These are phyloP conservation scores for Aethionema arabicum DNA, from an alignment of 345 rosid genomes.

Conservation along the genomic window DNA sequence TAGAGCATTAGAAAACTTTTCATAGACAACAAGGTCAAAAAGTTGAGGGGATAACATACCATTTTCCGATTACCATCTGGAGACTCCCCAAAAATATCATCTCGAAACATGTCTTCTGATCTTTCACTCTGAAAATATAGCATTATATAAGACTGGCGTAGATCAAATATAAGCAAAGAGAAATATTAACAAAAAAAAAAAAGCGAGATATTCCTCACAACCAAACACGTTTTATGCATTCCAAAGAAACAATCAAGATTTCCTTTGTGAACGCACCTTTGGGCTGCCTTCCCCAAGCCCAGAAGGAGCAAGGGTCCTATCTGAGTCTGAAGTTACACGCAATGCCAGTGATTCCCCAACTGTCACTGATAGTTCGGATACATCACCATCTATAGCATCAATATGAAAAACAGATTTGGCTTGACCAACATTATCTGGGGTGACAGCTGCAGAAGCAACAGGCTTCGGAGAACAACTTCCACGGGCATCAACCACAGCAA, in stretches of 20 bases:
- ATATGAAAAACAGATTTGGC: not conserved
- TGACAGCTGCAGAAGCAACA: not conserved
- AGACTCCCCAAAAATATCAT: slow-evolving; percentile 86
- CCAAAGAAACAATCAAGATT: not conserved
- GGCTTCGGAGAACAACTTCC: slow-evolving; percentile 13
- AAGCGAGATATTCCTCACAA: not conserved
- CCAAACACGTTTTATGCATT: not conserved
- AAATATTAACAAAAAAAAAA: not conserved
- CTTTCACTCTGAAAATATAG: slow-evolving; percentile 63
- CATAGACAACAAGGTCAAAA: not conserved
- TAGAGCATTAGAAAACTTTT: not conserved
- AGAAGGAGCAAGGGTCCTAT: slow-evolving; percentile 41
- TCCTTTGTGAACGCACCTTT: slow-evolving; percentile 49
- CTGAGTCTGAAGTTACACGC: slow-evolving; percentile 46
- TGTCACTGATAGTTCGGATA: slow-evolving; percentile 41
- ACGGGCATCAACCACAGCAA: not conserved
- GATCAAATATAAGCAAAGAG: not conserved
- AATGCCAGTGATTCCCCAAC: slow-evolving; percentile 50
- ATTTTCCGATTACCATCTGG: slow-evolving; percentile 55
- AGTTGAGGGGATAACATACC: slow-evolving; percentile 36
- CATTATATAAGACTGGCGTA: not conserved
- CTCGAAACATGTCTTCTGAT: slow-evolving; percentile 58
- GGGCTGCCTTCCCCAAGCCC: slow-evolving; percentile 86
- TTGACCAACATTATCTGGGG: not conserved
- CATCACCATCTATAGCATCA: slow-evolving; percentile 29